These are phyloP conservation scores for Penicillium sp. DNA, from an alignment of 2,329 filamentous ascomycete genomes.

Conservation along the genomic window DNA sequence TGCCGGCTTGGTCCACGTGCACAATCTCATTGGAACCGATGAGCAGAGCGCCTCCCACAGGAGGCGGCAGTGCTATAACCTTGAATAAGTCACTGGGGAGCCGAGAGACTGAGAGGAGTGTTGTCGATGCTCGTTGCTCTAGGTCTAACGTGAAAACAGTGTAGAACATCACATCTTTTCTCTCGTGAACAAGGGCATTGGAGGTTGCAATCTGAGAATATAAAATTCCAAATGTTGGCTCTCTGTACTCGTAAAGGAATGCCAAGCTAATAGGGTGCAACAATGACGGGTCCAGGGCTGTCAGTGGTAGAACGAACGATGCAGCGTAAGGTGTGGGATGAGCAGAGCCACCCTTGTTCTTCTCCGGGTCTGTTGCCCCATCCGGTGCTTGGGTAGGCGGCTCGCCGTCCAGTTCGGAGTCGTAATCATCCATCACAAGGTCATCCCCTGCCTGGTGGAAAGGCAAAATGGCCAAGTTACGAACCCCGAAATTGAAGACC, in stretches of 20 bases:
- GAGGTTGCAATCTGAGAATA: slow-evolving; percentile 74
- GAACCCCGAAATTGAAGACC: slow-evolving; percentile 84
- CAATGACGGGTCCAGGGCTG: slow-evolving; percentile 81
- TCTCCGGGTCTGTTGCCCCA: slow-evolving; percentile 27
- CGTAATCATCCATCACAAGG: slow-evolving; percentile 88
- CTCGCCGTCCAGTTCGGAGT: slow-evolving; percentile 74
- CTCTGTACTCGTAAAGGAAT: slow-evolving; percentile 94
- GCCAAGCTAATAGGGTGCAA: slow-evolving; percentile 87
- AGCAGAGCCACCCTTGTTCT: slow-evolving; percentile 33
- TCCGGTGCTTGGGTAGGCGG: slow-evolving; percentile 47
- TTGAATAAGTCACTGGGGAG: slow-evolving; percentile 85
- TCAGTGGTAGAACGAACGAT: slow-evolving; percentile 90
- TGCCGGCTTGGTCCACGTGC: slow-evolving; percentile 93
- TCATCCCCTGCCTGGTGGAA: slow-evolving; percentile 86
- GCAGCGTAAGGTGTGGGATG: slow-evolving; percentile 72
- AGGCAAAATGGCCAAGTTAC: slow-evolving; percentile 88
- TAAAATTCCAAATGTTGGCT: slow-evolving; percentile 94
- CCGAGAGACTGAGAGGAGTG: slow-evolving; percentile 79
- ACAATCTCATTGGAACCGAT: slow-evolving; percentile 88
- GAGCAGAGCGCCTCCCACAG: slow-evolving; percentile 84
- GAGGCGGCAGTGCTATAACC: slow-evolving; percentile 78
- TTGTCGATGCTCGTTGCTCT: slow-evolving; percentile 89
- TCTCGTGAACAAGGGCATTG: slow-evolving; percentile 68
- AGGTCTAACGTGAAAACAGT: slow-evolving; percentile 94
- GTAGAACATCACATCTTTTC: slow-evolving; percentile 84